These are phyloP conservation scores for Tylopilus sp. DNA, from an alignment of 1,284 basidiomycete genomes.

Conservation along the genomic window DNA sequence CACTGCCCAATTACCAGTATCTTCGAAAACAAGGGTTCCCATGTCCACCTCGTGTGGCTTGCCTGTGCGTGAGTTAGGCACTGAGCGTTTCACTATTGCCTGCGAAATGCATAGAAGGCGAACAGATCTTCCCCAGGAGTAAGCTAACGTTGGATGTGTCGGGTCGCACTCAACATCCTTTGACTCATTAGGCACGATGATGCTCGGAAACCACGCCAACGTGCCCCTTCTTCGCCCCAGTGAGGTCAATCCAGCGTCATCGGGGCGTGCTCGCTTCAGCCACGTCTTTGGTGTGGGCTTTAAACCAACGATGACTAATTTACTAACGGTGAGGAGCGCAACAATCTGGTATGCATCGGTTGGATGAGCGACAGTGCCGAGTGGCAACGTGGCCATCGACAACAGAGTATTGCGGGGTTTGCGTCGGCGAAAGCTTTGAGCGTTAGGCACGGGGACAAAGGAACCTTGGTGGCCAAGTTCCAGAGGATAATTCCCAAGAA, in stretches of 20 bases:
- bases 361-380: constrained; percentile 72
- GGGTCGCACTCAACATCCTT: constrained; percentile 27
- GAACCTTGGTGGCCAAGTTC: constrained; percentile 30
- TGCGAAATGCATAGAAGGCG: constrained; percentile 67
- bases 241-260: constrained; percentile 44
- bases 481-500: constrained; percentile 87
- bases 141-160: constrained; percentile 66
- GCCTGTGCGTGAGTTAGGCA: constrained; percentile 55
- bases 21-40: constrained; percentile 60
- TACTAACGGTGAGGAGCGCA: constrained; percentile 85
- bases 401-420: constrained; percentile 65
- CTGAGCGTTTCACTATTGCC: constrained; percentile 48
- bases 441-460: constrained; percentile 7
- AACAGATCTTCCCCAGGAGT: constrained; percentile 75
- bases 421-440: constrained; percentile 35
- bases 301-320: constrained; percentile 90
- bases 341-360: constrained; percentile 85
- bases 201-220: constrained; percentile 77
- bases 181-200: constrained; percentile 26
- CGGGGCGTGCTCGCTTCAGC: constrained; percentile 73
- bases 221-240: constrained; percentile 52
- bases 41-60: constrained; percentile 57
- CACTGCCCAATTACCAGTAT: constrained; percentile 52
- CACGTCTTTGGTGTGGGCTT: constrained; percentile 92
- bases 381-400: constrained; percentile 77